phyloP scores from a whole-genome alignment of 2,329 filamentous ascomycete species.

The Verticillium klebahnii region DNA sequence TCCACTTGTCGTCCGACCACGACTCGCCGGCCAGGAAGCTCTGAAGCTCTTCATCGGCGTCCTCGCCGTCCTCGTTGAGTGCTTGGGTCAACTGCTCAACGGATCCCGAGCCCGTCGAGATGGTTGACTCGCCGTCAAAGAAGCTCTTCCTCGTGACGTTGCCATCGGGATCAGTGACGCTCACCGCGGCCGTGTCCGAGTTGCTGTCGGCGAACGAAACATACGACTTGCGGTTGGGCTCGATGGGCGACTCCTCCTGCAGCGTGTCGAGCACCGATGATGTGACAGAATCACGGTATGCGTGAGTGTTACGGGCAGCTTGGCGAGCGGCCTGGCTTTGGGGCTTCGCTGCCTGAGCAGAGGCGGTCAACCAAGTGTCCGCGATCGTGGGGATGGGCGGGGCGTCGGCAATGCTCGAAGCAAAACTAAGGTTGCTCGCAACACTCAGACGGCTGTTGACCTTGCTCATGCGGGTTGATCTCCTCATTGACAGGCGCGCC shows the following conservation, averaged over 20 bases:
- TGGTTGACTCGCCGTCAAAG: constrained; percentile 65
- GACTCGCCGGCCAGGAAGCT: constrained; percentile 90
- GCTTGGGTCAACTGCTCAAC: constrained; percentile 81
- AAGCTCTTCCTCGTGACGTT: constrained; percentile 71
- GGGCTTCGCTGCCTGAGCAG: constrained; percentile 46
- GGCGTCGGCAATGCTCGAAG: constrained; percentile 87
- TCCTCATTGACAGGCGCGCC: constrained; percentile 83
- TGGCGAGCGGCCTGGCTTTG: constrained; percentile 32
- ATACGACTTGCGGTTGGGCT: constrained; percentile 91
- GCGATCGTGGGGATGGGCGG: constrained; percentile 94
- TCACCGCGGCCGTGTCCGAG: constrained; percentile 59
- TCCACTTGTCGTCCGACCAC: constrained; percentile 97
- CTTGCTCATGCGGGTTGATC: constrained; percentile 86
- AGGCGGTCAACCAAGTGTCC: constrained; percentile 78
- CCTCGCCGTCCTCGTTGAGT: constrained; percentile 85
- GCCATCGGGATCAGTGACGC: constrained; percentile 73
- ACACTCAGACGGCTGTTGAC: constrained; percentile 91
- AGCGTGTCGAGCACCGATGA: constrained; percentile 86
- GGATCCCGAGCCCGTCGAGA: constrained; percentile 66
- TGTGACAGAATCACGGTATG: constrained; percentile 81
- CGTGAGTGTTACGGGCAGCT: constrained; percentile 43
- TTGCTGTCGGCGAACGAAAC: constrained; percentile 79
- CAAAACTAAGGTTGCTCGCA: constrained; percentile 87
- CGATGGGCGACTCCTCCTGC: constrained; percentile 82
- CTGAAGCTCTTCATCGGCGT: constrained; percentile 80